Base-by-base conservation (phyloP, 129 eudicot species). In the Silybum marianum region DNA sequence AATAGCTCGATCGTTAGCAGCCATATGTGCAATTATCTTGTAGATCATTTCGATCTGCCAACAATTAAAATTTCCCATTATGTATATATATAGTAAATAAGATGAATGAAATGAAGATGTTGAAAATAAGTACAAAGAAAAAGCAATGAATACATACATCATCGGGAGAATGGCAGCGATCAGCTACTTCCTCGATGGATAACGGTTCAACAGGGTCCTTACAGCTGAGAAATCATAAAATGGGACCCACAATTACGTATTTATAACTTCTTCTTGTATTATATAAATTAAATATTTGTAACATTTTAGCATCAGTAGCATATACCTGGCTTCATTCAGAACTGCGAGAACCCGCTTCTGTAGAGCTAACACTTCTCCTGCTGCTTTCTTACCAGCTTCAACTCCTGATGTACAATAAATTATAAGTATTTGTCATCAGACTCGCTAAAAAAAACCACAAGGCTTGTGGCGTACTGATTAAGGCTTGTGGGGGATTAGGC, bases 341-440 rank as follows among this genome's bases (percentile, higher is more conserved):
- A 95, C 97, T 4, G 90, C 14, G 84, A 95, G 93, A 80, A 95
- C 98, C 67, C 99, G 88, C 79, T 95, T 95, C 82, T 95, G 99
- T 80, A 95, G 93, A 76, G 99, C 98, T 71, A 95, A 83, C 76
- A 95, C 97, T 88, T 91, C 99, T 79, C 95, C 99, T 26, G 99
- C 99, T 22, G 99, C 99, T 72, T 90, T 95, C 90, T 95, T 95
- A 66, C 97, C 99, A 62, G 99, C 99, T 82, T 95, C 99, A 83
- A 95, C 99, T 76, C 99, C 99, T 95, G 87, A 62, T 54, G 69
- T 21, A 32, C 9, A 54, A 16, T 54, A 16, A 16, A 66, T 21
- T 12, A 7, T 58, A 76, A 11, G 72, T 39, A 62, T 28, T n/a
- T 28, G 6, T 72, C 24, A 72, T 38, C 22, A 73, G 66, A 73